These are phyloP conservation scores for Fusarium caatingaense DNA, from an alignment of 2,329 filamentous ascomycete species.

Conservation along the genomic window DNA sequence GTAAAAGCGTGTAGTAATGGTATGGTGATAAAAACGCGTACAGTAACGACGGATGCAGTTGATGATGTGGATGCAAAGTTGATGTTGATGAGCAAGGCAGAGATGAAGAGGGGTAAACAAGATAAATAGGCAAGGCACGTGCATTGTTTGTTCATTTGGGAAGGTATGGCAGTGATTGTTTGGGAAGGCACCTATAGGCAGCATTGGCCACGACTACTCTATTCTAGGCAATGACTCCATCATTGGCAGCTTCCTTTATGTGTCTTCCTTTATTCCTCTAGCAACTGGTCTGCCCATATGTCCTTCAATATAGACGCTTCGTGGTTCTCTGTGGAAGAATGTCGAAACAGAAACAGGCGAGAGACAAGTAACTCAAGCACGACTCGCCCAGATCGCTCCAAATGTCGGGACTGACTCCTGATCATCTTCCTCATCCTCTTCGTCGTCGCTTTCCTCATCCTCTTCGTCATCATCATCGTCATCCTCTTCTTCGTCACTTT, in stretches of 20 bases:
- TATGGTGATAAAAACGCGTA: background rate
- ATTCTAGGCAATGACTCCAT: background rate
- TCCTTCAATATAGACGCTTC: background rate
- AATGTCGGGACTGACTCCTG: background rate
- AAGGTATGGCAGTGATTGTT: background rate
- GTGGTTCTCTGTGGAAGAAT: background rate
- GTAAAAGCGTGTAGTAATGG: background rate
- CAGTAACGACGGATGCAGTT: background rate
- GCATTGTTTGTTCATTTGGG: background rate
- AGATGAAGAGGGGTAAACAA: background rate
- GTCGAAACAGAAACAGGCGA: background rate
- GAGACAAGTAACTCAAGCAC: background rate
- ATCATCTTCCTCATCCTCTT: too few species aligned
- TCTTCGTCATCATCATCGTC: too few species aligned
- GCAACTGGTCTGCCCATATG: background rate
- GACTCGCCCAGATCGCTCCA: background rate
- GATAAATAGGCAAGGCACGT: background rate
- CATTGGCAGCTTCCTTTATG: background rate
- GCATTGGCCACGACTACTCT: background rate
- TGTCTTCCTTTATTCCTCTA: background rate
- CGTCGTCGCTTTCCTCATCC: too few species aligned
- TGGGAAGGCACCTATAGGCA: background rate
- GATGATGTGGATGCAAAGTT: background rate
- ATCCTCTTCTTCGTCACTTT: too few species aligned
- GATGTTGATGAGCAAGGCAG: background rate